These are phyloP conservation scores for Cercophora scortea DNA, from an alignment of 495 filamentous ascomycete species.

Conservation along the genomic window DNA sequence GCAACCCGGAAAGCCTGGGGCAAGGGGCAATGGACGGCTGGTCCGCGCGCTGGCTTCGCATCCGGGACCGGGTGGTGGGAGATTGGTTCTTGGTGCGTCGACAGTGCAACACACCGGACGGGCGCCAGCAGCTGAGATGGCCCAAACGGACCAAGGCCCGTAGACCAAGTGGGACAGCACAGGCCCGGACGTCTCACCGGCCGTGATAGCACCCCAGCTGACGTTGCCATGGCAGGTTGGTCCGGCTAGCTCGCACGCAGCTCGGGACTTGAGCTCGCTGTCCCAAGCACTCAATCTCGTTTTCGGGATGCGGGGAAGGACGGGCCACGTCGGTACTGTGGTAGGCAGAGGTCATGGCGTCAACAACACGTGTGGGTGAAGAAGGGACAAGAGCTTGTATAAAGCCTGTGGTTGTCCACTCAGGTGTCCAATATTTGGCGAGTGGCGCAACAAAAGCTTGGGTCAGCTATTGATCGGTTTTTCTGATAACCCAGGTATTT, in stretches of 20 bases:
- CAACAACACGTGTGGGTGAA: too few species aligned
- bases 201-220: neutral
- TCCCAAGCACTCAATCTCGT: neutral
- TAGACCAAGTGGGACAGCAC: neutral
- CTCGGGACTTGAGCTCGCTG: slow-evolving; percentile 2
- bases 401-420: too few species aligned
- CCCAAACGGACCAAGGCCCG: neutral
- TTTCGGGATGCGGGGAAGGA: slow-evolving; percentile 1
- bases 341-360: too few species aligned
- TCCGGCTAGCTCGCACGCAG: neutral
- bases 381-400: too few species aligned
- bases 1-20: slow-evolving; percentile 9
- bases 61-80: neutral
- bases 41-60: neutral
- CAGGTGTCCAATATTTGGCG: neutral
- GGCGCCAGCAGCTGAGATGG: neutral
- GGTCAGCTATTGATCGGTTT: slow-evolving; percentile 1
- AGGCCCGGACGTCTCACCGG: neutral
- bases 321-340: too few species aligned
- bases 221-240: slow-evolving; percentile 4
- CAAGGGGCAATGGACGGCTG: neutral
- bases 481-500: too few species aligned
- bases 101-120: neutral
- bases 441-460: neutral
- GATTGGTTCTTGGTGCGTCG: neutral